These are phyloP conservation scores for Candida sp. DNA, from an alignment of 1,139 yeast genomes.

Conservation along the genomic window DNA sequence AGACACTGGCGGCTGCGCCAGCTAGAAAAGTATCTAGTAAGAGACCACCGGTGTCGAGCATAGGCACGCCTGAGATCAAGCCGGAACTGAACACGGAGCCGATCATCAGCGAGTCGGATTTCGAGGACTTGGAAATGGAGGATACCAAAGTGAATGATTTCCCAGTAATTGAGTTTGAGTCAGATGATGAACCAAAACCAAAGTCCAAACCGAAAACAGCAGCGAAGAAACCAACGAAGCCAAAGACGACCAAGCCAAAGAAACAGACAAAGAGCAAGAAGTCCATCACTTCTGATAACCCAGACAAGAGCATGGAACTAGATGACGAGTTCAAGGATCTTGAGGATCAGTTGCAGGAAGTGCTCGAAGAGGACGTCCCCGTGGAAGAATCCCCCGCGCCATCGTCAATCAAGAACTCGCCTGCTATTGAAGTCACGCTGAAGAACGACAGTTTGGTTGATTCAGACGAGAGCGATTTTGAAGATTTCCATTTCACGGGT, in stretches of 20 bases:
- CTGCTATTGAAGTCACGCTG: slow-evolving; percentile 2
- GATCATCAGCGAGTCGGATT: slow-evolving; percentile 39
- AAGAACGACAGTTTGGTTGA: slow-evolving; percentile 8
- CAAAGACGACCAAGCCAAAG: slow-evolving; percentile 5
- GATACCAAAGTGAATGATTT: slow-evolving; percentile 14
- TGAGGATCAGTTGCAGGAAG: slow-evolving; percentile 50
- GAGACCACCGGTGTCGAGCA: slow-evolving; percentile 18
- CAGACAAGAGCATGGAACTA: slow-evolving; percentile 20
- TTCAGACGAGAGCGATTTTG: slow-evolving; percentile 34
- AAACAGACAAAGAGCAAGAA: slow-evolving; percentile 1
- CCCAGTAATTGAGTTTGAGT: slow-evolving; percentile 10
- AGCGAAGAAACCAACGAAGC: slow-evolving; percentile 2
- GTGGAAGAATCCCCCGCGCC: background rate
- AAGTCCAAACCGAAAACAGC: background rate
- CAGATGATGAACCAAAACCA: slow-evolving; percentile 3
- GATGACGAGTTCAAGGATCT: slow-evolving; percentile 51
- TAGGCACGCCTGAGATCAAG: slow-evolving; percentile 16
- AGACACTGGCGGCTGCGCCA: background rate
- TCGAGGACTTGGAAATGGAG: slow-evolving; percentile 38
- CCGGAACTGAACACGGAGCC: slow-evolving; percentile 20
- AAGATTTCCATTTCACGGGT: slow-evolving; percentile 24
- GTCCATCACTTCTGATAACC: slow-evolving; percentile 11
- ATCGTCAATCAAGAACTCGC: background rate
- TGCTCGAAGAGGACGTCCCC: slow-evolving; percentile 31
- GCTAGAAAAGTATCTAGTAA: slow-evolving; percentile 12